A percentile compares a stretch with the other conserved stretches of the same genome.
Evolutionary conservation across 1,284 basidiomycete species (phyloP).

Genomic region (Mixia osmundae): DNA sequence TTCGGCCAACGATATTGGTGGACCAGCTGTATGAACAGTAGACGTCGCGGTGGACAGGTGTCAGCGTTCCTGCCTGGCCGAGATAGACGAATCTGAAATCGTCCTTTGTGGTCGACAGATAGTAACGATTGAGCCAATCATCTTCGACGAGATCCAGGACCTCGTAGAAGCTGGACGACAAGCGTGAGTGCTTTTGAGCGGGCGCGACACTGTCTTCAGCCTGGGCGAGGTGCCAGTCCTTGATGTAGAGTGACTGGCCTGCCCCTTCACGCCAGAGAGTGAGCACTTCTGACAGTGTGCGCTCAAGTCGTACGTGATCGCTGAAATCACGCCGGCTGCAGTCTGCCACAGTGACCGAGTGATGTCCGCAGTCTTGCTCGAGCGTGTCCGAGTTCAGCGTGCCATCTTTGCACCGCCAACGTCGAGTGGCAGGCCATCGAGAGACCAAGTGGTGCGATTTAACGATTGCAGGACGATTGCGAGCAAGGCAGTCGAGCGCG

Average conservation of each 20-base stretch:
- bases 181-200: not conserved
- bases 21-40: slow-evolving; percentile 34
- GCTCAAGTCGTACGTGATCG: too few relatives aligned
- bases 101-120: slow-evolving; percentile 12
- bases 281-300: too few relatives aligned
- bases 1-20: slow-evolving; percentile 31
- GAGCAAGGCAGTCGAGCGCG: too few relatives aligned
- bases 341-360: too few relatives aligned
- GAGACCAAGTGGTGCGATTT: too few relatives aligned
- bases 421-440: too few relatives aligned
- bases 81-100: slow-evolving; percentile 25
- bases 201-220: slow-evolving; percentile 4
- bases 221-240: slow-evolving; percentile 32
- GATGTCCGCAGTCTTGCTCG: too few relatives aligned
- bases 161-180: slow-evolving; percentile 22
- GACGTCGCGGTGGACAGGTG: slow-evolving; percentile 30
- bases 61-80: slow-evolving; percentile 25
- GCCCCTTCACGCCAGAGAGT: slow-evolving; percentile 24
- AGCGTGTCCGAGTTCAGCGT: too few relatives aligned
- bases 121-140: slow-evolving; percentile 29
- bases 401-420: too few relatives aligned
- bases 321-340: too few relatives aligned
- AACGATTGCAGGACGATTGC: too few relatives aligned
- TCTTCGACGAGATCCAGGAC: slow-evolving; percentile 28
- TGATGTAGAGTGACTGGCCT: slow-evolving; percentile 26